A percentile compares a stretch with the other conserved stretches of the same genome.
phyloP scores from a whole-genome alignment of 2,329 filamentous ascomycete species.

The Amauroascus verrucosus region DNA sequence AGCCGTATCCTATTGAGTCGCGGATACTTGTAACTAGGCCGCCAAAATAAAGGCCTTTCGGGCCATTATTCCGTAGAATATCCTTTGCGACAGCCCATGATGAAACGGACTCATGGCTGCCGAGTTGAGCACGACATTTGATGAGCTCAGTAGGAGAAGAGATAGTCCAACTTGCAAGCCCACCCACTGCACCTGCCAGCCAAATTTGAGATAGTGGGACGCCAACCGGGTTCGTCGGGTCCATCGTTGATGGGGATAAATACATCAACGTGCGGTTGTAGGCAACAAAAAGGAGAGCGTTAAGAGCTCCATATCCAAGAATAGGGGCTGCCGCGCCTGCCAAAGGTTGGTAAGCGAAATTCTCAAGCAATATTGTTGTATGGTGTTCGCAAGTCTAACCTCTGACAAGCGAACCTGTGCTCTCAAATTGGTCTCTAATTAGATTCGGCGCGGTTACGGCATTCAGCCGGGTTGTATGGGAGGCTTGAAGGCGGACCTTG shows the following conservation, averaged over 20 bases:
- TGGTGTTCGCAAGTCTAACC: conserved; percentile 21
- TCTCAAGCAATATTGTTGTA: background rate
- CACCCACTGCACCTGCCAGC: conserved; percentile 68
- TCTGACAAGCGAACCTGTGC: conserved; percentile 29
- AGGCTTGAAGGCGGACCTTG: conserved; percentile 72
- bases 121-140: conserved; percentile 79
- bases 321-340: conserved; percentile 72
- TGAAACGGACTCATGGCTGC: conserved; percentile 37
- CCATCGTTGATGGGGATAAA: conserved; percentile 39
- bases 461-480: conserved; percentile 24
- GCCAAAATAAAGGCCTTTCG: conserved; percentile 68
- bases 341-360: background rate
- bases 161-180: conserved; percentile 74
- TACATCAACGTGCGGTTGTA: conserved; percentile 73
- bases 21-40: conserved; percentile 70
- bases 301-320: conserved; percentile 80
- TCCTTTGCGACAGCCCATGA: conserved; percentile 55
- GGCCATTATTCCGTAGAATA: conserved; percentile 48
- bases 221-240: conserved; percentile 36
- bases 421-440: conserved; percentile 26
- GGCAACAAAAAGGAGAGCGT: conserved; percentile 77
- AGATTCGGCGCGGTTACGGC: conserved; percentile 20
- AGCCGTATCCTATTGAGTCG: conserved; percentile 88
- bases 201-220: conserved; percentile 57
- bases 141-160: conserved; percentile 83